Conservation (phyloP, 2,329 filamentous ascomycete species). For the Nemania sp. region DNA sequence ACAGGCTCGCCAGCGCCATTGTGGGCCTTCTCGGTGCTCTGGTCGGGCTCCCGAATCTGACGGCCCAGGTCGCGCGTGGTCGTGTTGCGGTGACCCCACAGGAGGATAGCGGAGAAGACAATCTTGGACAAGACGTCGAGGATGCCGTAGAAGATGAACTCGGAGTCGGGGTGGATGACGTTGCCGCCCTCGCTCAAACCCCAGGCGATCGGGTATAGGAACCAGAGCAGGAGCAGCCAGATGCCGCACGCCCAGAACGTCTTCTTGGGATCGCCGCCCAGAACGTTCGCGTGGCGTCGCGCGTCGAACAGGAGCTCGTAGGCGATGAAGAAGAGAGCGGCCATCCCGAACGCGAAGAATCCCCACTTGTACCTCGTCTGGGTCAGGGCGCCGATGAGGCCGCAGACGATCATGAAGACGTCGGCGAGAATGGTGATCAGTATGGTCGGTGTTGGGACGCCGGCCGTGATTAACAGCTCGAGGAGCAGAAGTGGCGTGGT, state of each 20-base stretch:
- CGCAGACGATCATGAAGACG: slow-evolving; percentile 69
- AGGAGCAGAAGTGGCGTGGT: slow-evolving; percentile 68
- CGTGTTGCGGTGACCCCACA: slow-evolving; percentile 67
- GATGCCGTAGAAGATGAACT: slow-evolving; percentile 70
- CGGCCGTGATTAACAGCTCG: slow-evolving; percentile 66
- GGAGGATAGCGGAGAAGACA: slow-evolving; percentile 62
- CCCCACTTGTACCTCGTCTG: slow-evolving; percentile 69
- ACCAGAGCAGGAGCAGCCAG: slow-evolving; percentile 65
- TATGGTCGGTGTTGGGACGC: slow-evolving; percentile 67
- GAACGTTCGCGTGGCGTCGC: slow-evolving; percentile 56
- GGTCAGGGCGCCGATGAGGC: slow-evolving; percentile 68
- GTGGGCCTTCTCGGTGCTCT: slow-evolving; percentile 32
- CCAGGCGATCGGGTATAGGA: slow-evolving; percentile 68
- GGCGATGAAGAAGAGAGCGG: slow-evolving; percentile 61
- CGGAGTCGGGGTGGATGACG: slow-evolving; percentile 66
- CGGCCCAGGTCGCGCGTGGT: slow-evolving; percentile 61
- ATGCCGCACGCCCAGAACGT: slow-evolving; percentile 61
- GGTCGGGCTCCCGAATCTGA: slow-evolving; percentile 40
- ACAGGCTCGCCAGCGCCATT: slow-evolving; percentile 1
- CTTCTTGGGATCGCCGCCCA: slow-evolving; percentile 58
- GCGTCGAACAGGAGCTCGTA: slow-evolving; percentile 62
- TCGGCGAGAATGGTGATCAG: slow-evolving; percentile 66
- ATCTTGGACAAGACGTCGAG: slow-evolving; percentile 69
- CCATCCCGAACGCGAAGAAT: slow-evolving; percentile 62
- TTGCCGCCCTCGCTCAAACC: slow-evolving; percentile 68